Base-by-base conservation (phyloP, 192 early-diverging fungal species). In the Gonapodya prolifera region DNA sequence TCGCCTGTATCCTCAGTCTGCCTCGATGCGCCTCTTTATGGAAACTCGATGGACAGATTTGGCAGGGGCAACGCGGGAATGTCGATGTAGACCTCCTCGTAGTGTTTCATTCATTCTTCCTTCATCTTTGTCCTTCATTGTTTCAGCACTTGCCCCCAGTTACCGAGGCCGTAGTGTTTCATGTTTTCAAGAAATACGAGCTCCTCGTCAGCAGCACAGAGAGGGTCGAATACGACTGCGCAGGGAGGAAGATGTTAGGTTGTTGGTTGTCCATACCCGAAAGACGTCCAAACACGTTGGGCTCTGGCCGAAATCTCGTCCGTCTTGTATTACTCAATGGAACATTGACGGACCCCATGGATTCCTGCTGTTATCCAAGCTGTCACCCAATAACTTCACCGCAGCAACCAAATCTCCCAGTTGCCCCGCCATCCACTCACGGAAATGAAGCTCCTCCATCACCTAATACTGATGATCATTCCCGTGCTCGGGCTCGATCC, bases 201-300 rank as follows among this genome's bases (percentile, higher is more conserved):
- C 85, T 99, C 98, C 78, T 99, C 98, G 73, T 98, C 95, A 1
- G 95, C 98, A 69, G 90, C 92, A 96, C 98, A n/a, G n/a, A n/a
- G n/a, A n/a, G n/a, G n/a, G n/a, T n/a, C n/a, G n/a, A n/a, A n/a
- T n/a, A n/a, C n/a, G n/a, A n/a, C n/a, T n/a, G n/a, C n/a, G n/a
- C n/a, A n/a, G n/a, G n/a, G n/a, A n/a, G n/a, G n/a, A n/a, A n/a
- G n/a, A n/a, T n/a, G n/a, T n/a, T n/a, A n/a, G n/a, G n/a, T n/a
- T n/a, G n/a, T n/a, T n/a, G n/a, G n/a, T n/a, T n/a, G n/a, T n/a
- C n/a, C n/a, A n/a, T n/a, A n/a, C n/a, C n/a, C n/a, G n/a, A n/a
- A n/a, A n/a, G n/a, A n/a, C n/a, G n/a, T n/a, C n/a, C n/a, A n/a
- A n/a, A n/a, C n/a, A n/a, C n/a, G n/a, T n/a, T n/a, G n/a, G n/a